phyloP scores from a whole-genome alignment of 1,284 basidiomycete species.

The Apiotrichum gracile region DNA sequence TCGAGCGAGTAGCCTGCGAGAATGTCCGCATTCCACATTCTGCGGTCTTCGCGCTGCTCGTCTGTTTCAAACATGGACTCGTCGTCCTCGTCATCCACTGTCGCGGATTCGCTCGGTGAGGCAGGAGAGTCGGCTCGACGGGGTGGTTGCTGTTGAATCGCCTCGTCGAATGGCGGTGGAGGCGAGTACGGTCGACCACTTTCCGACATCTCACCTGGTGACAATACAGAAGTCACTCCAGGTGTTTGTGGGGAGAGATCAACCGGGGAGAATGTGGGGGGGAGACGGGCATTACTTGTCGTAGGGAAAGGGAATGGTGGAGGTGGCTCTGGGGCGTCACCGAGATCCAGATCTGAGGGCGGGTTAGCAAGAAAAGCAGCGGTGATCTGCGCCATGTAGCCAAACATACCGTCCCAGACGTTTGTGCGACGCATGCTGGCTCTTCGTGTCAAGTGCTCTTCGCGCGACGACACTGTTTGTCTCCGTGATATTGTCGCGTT shows the following conservation, averaged over 20 bases:
- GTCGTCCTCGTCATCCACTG: background rate
- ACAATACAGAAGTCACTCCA: background rate
- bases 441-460: conserved; percentile 37
- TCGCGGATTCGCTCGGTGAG: too few relatives aligned
- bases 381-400: background rate
- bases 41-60: conserved; percentile 30
- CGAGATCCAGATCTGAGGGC: conserved; percentile 24
- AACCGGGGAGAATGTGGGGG: conserved; percentile 22
- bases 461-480: conserved; percentile 28
- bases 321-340: conserved; percentile 35
- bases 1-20: conserved; percentile 37
- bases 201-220: background rate
- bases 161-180: conserved; percentile 30
- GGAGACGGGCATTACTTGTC: conserved; percentile 23
- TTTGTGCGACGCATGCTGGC: conserved; percentile 42
- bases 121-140: too few relatives aligned
- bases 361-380: background rate
- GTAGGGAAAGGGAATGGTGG: conserved; percentile 41
- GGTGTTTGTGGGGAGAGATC: background rate
- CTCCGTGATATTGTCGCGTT: conserved; percentile 10
- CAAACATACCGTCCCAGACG: conserved; percentile 41
- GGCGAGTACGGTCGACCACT: conserved; percentile 23
- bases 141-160: conserved; percentile 26
- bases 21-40: conserved; percentile 41
- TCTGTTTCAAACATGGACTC: conserved; percentile 2